Base-by-base conservation (phyloP, 2,329 filamentous ascomycete species). In the Davidsoniella eucalypti region DNA sequence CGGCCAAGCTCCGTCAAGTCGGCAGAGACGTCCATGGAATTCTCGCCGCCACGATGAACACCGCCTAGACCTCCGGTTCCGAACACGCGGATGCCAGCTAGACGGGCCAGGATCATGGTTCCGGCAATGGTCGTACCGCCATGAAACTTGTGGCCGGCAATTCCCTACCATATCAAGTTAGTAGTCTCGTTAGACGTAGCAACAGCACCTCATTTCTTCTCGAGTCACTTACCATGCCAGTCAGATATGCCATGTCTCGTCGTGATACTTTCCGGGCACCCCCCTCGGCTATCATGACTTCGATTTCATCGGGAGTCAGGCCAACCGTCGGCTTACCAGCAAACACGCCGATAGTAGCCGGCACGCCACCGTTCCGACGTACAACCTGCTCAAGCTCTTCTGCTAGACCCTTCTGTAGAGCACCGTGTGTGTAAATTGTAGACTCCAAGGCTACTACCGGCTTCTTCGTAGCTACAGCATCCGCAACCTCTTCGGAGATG, bases 351-450 rank as follows among this genome's bases (percentile, higher is more conserved):
- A 95, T 85, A 2, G 93, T 94, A 26, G 92, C 92, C 2, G 92
- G 92, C 12, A 95, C 75, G 14, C 75, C 87, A 38, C 92, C 92
- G 64, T 87, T 76, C 39, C 72, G 69, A 43, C 92, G 82, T 46
- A 96, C 84, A 39, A 93, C 72, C 10, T 80, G 78, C 60, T 95
- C 86, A 53, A 96, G 76, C 64, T 96, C 87, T 47, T 93, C 73
- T 44, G 82, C 74, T 17, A 77, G 67, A 43, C 74, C 71, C 33
- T 78, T 75, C n/a, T 86, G 85, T 12, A 98, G 71, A 18, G 83
- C 80, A 39, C 87, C 88, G 66, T 98, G 92, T 1, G 92, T 98
- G 65, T 98, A 96, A 58, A 98, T 96, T 4, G 92, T 94, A 2
- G 86, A 87, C 65, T 98, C 92, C 4, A 98, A 73, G 14, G 90